Percentiles rank a stretch among this genome's conserved stretches.
Evolutionary conservation across 2,329 filamentous ascomycete genomes (phyloP).

Genomic region (Cephalotrichum gorgonifer): DNA sequence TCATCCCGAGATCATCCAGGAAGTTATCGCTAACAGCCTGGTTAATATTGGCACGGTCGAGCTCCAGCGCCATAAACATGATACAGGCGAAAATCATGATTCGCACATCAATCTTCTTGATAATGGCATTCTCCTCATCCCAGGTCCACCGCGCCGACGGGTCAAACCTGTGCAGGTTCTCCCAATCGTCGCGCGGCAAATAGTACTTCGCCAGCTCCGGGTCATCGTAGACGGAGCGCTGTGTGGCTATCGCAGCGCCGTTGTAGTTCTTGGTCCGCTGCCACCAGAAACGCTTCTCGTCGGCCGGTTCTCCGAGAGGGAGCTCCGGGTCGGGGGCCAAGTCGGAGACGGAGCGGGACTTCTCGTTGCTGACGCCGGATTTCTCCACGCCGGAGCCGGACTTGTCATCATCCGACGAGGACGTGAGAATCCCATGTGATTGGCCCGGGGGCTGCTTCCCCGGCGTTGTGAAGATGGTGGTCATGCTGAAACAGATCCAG

Average conservation of each 20-base stretch:
- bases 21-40: slow-evolving; percentile 40
- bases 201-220: slow-evolving; percentile 23
- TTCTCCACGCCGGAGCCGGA: too few relatives aligned
- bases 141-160: slow-evolving; percentile 31
- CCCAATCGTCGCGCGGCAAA: slow-evolving; percentile 19
- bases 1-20: slow-evolving; percentile 28
- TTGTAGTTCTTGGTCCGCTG: too few relatives aligned
- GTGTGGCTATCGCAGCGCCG: slow-evolving; percentile 1
- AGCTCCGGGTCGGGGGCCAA: too few relatives aligned
- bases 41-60: slow-evolving; percentile 35
- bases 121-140: slow-evolving; percentile 23
- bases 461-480: too few relatives aligned
- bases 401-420: too few relatives aligned
- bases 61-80: slow-evolving; percentile 32
- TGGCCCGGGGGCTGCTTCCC: too few relatives aligned
- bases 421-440: too few relatives aligned
- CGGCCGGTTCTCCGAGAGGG: too few relatives aligned
- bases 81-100: slow-evolving; percentile 38
- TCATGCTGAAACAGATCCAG: too few relatives aligned
- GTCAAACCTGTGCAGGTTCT: slow-evolving; percentile 36
- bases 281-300: too few relatives aligned
- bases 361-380: too few relatives aligned
- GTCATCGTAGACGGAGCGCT: slow-evolving; percentile 26
- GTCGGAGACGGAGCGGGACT: too few relatives aligned
- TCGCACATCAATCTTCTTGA: slow-evolving; percentile 27